Conservation (phyloP, 106 monocot species). For the Chionographis japonica region DNA sequence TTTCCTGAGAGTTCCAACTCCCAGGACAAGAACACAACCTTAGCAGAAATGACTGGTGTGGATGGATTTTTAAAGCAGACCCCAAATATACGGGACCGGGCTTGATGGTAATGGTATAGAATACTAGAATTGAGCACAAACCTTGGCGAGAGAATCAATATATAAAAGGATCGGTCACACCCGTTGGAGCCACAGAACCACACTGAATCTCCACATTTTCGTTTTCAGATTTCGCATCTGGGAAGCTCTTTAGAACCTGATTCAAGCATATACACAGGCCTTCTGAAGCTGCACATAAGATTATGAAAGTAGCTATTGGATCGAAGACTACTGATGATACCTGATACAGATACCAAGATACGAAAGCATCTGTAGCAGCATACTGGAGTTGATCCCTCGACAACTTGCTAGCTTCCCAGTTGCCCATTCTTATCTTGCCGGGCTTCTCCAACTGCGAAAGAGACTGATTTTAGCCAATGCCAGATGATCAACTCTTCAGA, state of each 20-base stretch:
- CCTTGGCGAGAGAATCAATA: no score
- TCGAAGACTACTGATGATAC: constrained; percentile 21
- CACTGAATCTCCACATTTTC: background rate
- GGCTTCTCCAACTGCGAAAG: constrained; percentile 68
- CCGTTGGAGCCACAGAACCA: no score
- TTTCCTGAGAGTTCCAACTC: no score
- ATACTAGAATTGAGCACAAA: no score
- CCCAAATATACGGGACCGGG: no score
- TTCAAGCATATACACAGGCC: background rate
- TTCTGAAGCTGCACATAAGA: background rate
- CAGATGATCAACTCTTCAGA: background rate
- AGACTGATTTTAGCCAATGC: background rate
- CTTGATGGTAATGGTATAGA: no score
- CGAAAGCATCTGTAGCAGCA: constrained; percentile 99
- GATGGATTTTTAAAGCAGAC: no score
- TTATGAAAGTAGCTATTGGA: background rate
- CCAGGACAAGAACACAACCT: no score
- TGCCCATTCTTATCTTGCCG: constrained; percentile 76
- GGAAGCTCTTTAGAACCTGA: constrained; percentile 50
- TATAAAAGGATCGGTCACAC: no score
- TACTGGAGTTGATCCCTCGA: constrained; percentile 67
- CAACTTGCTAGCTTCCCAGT: constrained; percentile 73
- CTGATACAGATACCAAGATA: constrained; percentile 87
- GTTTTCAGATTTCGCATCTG: constrained; percentile 28
- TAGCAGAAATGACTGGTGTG: no score